A percentile compares a stretch with the other conserved stretches of the same genome.
These are phyloP conservation scores for Malus orientalis DNA, from an alignment of 306 rosid genomes.

Conservation along the genomic window DNA sequence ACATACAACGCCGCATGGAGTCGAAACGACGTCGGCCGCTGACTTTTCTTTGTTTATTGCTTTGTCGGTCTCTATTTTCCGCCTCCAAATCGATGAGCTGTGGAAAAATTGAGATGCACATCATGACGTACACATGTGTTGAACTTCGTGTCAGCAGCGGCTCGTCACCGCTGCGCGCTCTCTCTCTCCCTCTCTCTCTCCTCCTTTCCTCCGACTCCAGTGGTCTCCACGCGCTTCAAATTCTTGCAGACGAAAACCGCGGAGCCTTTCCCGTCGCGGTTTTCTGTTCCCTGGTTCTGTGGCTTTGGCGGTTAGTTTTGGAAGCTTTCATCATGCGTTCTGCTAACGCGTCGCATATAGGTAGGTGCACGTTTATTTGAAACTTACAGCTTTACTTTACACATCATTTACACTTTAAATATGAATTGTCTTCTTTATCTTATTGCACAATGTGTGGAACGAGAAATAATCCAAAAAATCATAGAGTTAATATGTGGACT, in stretches of 20 bases:
- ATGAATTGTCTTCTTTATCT: too few relatives aligned
- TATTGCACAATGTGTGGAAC: too few relatives aligned
- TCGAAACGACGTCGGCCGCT: too few relatives aligned
- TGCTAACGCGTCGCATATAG: not conserved
- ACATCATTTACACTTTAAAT: too few relatives aligned
- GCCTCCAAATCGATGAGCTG: slow-evolving; percentile 1
- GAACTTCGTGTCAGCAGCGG: slow-evolving; percentile 29
- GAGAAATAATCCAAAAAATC: too few relatives aligned
- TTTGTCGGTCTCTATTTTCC: too few relatives aligned
- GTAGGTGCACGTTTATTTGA: not conserved
- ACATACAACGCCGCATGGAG: too few relatives aligned
- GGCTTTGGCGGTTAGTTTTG: not conserved
- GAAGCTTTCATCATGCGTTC: not conserved
- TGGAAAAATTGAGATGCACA: not conserved
- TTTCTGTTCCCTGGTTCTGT: not conserved
- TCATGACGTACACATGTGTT: not conserved
- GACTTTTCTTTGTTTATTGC: too few relatives aligned
- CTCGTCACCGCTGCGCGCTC: slow-evolving; percentile 32
- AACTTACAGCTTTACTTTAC: too few relatives aligned
- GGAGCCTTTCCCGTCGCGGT: not conserved
- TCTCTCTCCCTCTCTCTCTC: not conserved
- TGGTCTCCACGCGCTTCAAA: slow-evolving; percentile 23
- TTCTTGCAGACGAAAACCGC: not conserved
- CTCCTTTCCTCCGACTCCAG: not conserved
- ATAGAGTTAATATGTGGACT: too few relatives aligned